These are phyloP conservation scores for Stephanodiscus minutulus DNA, from an alignment of 108 stramenopile genomes.

Conservation along the genomic window DNA sequence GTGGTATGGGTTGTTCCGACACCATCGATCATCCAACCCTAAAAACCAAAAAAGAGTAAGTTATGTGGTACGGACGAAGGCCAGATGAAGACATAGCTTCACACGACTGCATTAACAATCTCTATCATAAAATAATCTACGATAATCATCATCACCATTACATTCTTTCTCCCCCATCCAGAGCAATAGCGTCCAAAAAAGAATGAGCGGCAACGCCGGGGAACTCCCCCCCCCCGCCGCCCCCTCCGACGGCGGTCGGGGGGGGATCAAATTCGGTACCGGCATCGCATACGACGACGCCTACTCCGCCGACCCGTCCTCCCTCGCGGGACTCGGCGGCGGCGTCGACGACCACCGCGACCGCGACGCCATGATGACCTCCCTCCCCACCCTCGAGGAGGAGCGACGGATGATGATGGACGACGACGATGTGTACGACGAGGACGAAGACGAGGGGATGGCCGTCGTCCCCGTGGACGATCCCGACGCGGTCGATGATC, in stretches of 20 bases:
- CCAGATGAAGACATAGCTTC: too few species aligned
- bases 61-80: too few species aligned
- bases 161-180: too few species aligned
- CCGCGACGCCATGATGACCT: constrained; percentile 32
- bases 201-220: not conserved
- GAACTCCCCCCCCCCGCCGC: not conserved
- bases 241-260: constrained; percentile 44
- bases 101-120: too few species aligned
- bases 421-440: constrained; percentile 33
- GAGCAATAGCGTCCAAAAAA: too few species aligned
- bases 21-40: too few species aligned
- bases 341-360: constrained; percentile 14
- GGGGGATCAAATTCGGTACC: constrained; percentile 63
- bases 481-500: constrained; percentile 38
- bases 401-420: constrained; percentile 39
- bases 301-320: constrained; percentile 10
- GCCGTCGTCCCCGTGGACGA: not conserved
- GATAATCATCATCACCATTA: too few species aligned
- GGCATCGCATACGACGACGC: constrained; percentile 57
- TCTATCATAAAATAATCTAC: too few species aligned
- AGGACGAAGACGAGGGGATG: constrained; percentile 49
- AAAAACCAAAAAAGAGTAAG: too few species aligned
- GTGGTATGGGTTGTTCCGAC: too few species aligned
- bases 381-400: constrained; percentile 53
- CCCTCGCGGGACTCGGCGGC: constrained; percentile 16